Evolutionary conservation across 2,329 filamentous ascomycete species (phyloP), one percentile per base, ranked within the genome.

Genomic region (Beauveria sp.): DNA sequence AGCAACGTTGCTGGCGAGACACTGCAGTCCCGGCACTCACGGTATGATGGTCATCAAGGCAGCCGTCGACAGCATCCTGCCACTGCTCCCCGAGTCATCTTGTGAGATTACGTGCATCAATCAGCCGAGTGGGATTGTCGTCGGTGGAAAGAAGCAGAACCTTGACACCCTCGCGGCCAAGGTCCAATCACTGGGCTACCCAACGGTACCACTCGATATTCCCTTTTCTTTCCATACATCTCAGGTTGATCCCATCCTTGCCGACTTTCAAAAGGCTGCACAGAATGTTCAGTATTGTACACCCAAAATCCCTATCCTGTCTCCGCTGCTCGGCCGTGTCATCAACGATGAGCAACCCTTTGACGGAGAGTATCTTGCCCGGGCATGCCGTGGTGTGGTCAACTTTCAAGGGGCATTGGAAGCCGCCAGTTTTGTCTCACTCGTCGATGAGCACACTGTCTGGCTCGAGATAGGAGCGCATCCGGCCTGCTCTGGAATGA

Each of bases 391-490:
- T 2, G 80, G 89, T 67, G 75, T 85, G 0, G 87, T 90, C 62
- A 79, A 89, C 70, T 89, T 90, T 71, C 72, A 77, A 57, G 77
- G 74, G n/a, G 86, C 84, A 18, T 72, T 91, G 2, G 48, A 51
- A 20, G 48, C 48, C 9, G 48, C 26, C 26, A 34, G 18, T 2
- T n/a, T 34, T 51, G 26, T 28, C 26, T 51, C 48, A 1, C 6
- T 51, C 48, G 48, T 51, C 18, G 48, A 51, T 20, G 82, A 84
- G 62, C 83, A 85, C 72, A 86, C 85, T 6, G 77, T 84, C 24
- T 90, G 84, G 82, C 74, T 91, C 56, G 88, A 91, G 26, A 76
- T 90, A 65, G 88, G 88, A 14, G 86, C 87, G 43, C 85, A 89
- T 67, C 86, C 87, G 0, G 82, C 89, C n/a, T 87, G 83, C 71